Evolutionary conservation across 352 stramenopile genomes (phyloP), one percentile per base, ranked within the genome.

Genomic region (Phytophthora quininea): DNA sequence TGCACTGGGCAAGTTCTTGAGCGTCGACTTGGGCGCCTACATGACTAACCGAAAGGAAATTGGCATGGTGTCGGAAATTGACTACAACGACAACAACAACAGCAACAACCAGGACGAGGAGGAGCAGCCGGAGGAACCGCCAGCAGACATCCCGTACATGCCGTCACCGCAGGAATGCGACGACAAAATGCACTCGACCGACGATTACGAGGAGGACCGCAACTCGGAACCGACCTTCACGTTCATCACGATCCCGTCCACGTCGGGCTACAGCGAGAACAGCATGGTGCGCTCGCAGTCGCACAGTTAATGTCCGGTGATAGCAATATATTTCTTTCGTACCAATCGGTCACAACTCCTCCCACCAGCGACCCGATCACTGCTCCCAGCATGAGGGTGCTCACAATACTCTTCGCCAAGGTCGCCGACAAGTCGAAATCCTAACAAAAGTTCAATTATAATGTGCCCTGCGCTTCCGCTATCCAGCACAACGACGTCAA

Each of bases 1-100:
- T 31, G 61, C 77, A 3, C 35, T 92, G 49, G 77, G 83, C 43
- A 78, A 79, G 59, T 92, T 92, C 49, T 54, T 90, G 2, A 76
- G 72, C 37, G 62, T 86, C n/a, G 77, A 92, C 29, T 50, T 91
- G 35, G 74, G 45, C 2, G 55, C 59, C 1, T 56, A 51, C 42
- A 37, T 80, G 24, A 40, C 31, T 27, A 67, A 48, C 37, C 64
- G 64, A 11, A 71, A 74, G 38, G 52, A 74, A 57, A 14, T 43
- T 55, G 43, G 53, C 45, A 27, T n/a, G 11, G n/a, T 56, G 7
- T 65, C 56, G 33, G 61, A 63, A 63, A 30, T n/a, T 47, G 50
- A 40, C 54, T 24, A 24, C 19, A 24, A 24, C 4, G 62, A 64
- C 6, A 29, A 42, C 11, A 64, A 43, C 7, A 57, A 58, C 42